Evolutionary conservation across 192 early-diverging fungal species (phyloP).

Genomic region (Linnemannia hyalina): DNA sequence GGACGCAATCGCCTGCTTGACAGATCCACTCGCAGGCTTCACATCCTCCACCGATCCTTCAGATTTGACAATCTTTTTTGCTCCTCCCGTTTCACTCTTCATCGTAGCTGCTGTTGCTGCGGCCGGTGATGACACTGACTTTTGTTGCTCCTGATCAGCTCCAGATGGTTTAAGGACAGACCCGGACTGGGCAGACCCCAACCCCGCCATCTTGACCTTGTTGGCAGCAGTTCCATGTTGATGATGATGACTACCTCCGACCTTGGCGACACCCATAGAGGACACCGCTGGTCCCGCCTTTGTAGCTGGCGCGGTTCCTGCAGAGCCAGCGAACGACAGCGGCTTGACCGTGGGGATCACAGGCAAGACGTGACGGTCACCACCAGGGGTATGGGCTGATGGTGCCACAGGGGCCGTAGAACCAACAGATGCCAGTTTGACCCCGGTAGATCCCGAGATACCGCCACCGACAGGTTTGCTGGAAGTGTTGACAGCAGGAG

Average conservation of each 20-base stretch:
- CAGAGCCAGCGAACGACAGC: conserved; percentile 13
- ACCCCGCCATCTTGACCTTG: conserved; percentile 27
- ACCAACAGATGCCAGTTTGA: background rate
- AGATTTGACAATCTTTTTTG: background rate
- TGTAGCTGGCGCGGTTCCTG: background rate
- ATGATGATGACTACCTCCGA: background rate
- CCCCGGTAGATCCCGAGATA: background rate
- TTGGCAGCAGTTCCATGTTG: background rate
- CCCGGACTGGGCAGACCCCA: conserved; percentile 10
- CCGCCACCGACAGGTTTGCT: background rate
- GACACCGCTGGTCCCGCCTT: background rate
- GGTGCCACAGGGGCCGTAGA: background rate
- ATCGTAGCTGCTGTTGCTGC: background rate
- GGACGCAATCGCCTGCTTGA: conserved; percentile 17
- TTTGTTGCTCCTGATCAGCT: background rate
- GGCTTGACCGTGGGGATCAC: conserved; percentile 37
- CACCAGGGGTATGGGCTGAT: background rate
- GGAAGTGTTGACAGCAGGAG: background rate
- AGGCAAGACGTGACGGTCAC: background rate
- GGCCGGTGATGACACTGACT: no score
- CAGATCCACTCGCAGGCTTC: conserved; percentile 26
- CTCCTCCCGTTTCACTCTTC: background rate
- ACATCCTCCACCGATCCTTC: conserved; percentile 19
- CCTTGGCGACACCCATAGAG: background rate
- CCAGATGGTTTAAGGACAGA: background rate